Conservation (phyloP, 2,329 filamentous ascomycete species). For the Pseudogymnoascus sp. region DNA sequence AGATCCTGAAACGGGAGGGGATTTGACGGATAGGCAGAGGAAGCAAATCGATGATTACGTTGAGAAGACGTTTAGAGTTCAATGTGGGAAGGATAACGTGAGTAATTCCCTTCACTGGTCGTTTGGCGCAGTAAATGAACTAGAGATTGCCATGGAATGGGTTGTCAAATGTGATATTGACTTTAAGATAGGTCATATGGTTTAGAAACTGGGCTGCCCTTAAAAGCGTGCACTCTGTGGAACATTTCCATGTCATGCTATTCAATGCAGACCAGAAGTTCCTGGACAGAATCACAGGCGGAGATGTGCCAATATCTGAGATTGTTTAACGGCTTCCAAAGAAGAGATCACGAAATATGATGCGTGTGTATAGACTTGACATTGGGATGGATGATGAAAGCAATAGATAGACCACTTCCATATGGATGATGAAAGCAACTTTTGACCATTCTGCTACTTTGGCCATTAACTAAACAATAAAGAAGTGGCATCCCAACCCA, state of each 20-base stretch:
- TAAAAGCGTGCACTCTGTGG: slow-evolving; percentile 78
- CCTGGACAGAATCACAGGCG: slow-evolving; percentile 61
- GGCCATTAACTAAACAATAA: background rate
- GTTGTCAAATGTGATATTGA: slow-evolving; percentile 30
- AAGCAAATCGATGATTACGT: slow-evolving; percentile 65
- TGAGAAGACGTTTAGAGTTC: slow-evolving; percentile 52
- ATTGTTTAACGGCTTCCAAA: slow-evolving; percentile 17
- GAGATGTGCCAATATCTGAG: slow-evolving; percentile 60
- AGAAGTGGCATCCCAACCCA: background rate
- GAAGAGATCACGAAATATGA: background rate
- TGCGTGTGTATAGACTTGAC: background rate
- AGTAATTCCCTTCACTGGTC: slow-evolving; percentile 25
- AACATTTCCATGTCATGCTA: slow-evolving; percentile 94
- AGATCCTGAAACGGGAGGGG: slow-evolving; percentile 48
- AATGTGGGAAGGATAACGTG: slow-evolving; percentile 46
- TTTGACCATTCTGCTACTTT: background rate
- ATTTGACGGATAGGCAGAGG: slow-evolving; percentile 58
- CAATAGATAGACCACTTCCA: background rate
- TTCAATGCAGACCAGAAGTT: slow-evolving; percentile 66
- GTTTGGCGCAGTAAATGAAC: slow-evolving; percentile 8
- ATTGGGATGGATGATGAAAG: background rate
- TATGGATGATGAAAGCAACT: background rate
- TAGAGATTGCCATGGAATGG: slow-evolving; percentile 23
- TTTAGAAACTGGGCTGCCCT: slow-evolving; percentile 84
- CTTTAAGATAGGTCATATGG: slow-evolving; percentile 52